Conservation (phyloP, 1,284 basidiomycete genomes). For the Fistulinella staudtii region DNA sequence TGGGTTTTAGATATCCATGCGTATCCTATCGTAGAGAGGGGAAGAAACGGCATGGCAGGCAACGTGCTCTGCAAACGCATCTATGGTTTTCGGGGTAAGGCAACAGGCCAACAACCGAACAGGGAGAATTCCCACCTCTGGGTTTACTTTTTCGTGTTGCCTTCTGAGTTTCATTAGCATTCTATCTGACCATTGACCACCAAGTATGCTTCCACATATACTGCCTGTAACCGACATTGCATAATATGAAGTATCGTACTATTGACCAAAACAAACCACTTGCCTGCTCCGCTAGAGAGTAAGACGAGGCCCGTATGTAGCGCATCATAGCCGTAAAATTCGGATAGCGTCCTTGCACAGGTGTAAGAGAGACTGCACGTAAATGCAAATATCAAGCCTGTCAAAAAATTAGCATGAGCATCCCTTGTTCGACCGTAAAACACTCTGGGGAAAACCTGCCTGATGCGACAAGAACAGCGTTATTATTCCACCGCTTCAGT, state of each 20-base stretch:
- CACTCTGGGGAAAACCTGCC: conserved; percentile 9
- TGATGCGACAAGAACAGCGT: conserved; percentile 55
- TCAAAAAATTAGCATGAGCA: conserved; percentile 1
- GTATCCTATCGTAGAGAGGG: conserved; percentile 61
- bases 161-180: conserved; percentile 53
- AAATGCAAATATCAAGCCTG: conserved; percentile 69
- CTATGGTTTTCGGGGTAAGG: conserved; percentile 33
- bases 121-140: conserved; percentile 52
- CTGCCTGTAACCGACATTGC: conserved; percentile 43
- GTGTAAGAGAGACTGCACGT: conserved; percentile 72
- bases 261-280: conserved; percentile 10
- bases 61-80: conserved; percentile 71
- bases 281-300: conserved; percentile 68
- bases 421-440: background rate
- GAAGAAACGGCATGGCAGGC: conserved; percentile 50
- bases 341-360: conserved; percentile 65
- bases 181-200: conserved; percentile 77
- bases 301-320: conserved; percentile 75
- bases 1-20: conserved; percentile 74
- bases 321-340: conserved; percentile 65
- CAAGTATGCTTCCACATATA: conserved; percentile 66
- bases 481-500: conserved; percentile 62
- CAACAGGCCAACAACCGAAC: background rate
- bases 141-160: conserved; percentile 56
- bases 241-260: background rate